These are phyloP conservation scores for Starmerella lactis-condensi DNA, from an alignment of 805 yeast genomes.

Conservation along the genomic window DNA sequence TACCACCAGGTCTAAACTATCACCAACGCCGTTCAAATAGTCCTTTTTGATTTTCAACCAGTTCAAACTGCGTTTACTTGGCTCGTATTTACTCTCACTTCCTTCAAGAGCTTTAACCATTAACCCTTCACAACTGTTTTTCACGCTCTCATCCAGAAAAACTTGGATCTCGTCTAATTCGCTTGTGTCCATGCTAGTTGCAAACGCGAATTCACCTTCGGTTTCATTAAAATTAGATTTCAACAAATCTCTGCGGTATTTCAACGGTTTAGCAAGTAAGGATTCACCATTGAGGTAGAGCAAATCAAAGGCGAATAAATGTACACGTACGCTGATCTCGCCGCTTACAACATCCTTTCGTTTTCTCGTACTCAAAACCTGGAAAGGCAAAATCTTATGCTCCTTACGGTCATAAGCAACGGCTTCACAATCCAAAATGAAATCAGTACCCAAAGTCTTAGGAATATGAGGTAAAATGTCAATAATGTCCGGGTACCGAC, in stretches of 20 bases:
- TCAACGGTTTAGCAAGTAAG: conserved; percentile 44
- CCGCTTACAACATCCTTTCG: conserved; percentile 78
- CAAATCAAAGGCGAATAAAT: conserved; percentile 81
- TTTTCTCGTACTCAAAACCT: conserved; percentile 79
- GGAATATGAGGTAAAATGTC: conserved; percentile 43
- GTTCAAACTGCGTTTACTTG: conserved; percentile 82
- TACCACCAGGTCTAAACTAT: conserved; percentile 80
- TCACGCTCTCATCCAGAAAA: conserved; percentile 75
- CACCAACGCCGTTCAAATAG: conserved; percentile 88
- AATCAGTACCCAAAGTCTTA: conserved; percentile 27
- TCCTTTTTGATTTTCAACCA: conserved; percentile 94
- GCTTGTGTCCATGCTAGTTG: conserved; percentile 52
- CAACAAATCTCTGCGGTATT: conserved; percentile 49
- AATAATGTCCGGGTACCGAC: conserved; percentile 79
- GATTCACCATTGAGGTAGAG: conserved; percentile 58
- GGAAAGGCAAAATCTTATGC: conserved; percentile 79
- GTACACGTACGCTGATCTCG: conserved; percentile 77
- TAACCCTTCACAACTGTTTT: conserved; percentile 82
- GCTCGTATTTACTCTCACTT: conserved; percentile 68
- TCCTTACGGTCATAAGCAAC: conserved; percentile 85
- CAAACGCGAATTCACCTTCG: conserved; percentile 66
- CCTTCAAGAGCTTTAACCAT: conserved; percentile 87
- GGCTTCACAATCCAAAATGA: conserved; percentile 88
- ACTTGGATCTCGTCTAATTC: conserved; percentile 56
- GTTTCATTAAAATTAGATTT: conserved; percentile 37